These are phyloP conservation scores for Clonostachys sp. DNA, from an alignment of 2,329 filamentous ascomycete species.

Conservation along the genomic window DNA sequence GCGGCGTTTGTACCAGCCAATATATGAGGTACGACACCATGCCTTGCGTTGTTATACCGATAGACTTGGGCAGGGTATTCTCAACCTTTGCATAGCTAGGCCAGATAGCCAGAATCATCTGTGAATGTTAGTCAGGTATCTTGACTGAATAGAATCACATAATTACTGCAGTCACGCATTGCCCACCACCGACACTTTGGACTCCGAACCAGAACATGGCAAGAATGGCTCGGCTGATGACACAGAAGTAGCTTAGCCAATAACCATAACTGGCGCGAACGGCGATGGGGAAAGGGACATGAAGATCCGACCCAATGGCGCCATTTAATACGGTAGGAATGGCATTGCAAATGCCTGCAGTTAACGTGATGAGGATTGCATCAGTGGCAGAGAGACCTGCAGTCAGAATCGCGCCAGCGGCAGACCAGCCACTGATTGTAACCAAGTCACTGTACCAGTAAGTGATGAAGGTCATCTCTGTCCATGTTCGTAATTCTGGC, in stretches of 20 bases:
- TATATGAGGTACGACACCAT: constrained; percentile 39
- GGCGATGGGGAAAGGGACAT: constrained; percentile 24
- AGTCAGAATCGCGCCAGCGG: constrained; percentile 19
- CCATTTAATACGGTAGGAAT: constrained; percentile 44
- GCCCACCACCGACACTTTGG: constrained; percentile 59
- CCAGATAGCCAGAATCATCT: constrained; percentile 32
- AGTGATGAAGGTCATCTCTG: constrained; percentile 10
- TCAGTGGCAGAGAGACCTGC: constrained; percentile 34
- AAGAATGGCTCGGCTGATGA: constrained; percentile 35
- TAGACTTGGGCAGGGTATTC: constrained; percentile 7
- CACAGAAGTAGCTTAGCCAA: constrained; percentile 19
- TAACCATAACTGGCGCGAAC: constrained; percentile 25
- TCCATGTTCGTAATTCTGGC: constrained; percentile 10
- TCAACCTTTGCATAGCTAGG: constrained; percentile 18
- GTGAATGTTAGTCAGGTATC: too few species aligned
- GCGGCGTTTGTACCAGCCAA: constrained; percentile 37
- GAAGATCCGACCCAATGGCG: constrained; percentile 22
- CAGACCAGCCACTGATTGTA: constrained; percentile 19
- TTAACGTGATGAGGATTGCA: constrained; percentile 40
- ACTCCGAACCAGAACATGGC: constrained; percentile 59
- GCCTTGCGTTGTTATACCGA: constrained; percentile 17
- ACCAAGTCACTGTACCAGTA: constrained; percentile 23
- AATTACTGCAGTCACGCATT: constrained; percentile 26
- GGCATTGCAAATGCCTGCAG: constrained; percentile 43
- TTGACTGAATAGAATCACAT: too few species aligned